Base-by-base conservation (phyloP, 345 rosid genomes). In the Reutealis trisperma region DNA sequence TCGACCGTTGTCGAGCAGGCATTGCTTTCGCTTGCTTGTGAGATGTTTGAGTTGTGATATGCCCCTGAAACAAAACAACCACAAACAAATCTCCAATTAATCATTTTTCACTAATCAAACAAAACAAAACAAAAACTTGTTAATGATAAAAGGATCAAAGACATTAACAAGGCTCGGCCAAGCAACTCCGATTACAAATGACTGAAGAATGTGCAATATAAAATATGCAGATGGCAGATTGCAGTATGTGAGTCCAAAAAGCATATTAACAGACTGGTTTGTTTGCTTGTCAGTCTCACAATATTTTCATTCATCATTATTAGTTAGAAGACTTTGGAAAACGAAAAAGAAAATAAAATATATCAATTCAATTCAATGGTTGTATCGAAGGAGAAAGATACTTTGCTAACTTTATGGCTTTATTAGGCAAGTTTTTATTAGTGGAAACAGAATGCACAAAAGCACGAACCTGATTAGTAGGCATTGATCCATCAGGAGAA, bases 391-490 rank as follows among this genome's bases (percentile, higher is more conserved):
- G 27, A 22, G 25, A n/a, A 67, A 54, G 22, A 22, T 54, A 5
- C 8, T 1, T 0, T 54, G 1, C 21, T 1, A 54, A 54, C 59
- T 54, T 18, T 18, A 0, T 54, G 59, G n/a, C 0, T 16, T 52
- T 54, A 54, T 6, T 1, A 18, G 6, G n/a, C 49, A 4, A 45
- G 49, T 45, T 12, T 47, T 47, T 42, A 5, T 37, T 45, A 49
- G 59, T 11, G 45, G 22, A 52, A 9, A 11, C 45, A n/a, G 8
- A 71, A 55, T 4, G 45, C 18, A 57, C 21, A 63, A 49, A 49
- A 70, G 6, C 41, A 62, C 21, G 57, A 77, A 86, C 94, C 92
- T 87, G 88, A 69, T 82, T 67, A 80, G 30, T 70, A 18, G 95
- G 70, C 64, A 65, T 52, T 75, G 83, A 85, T 88, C 89, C 91